These are phyloP conservation scores for Gossypium schwendimanii DNA, from an alignment of 441 rosid species.

Conservation along the genomic window DNA sequence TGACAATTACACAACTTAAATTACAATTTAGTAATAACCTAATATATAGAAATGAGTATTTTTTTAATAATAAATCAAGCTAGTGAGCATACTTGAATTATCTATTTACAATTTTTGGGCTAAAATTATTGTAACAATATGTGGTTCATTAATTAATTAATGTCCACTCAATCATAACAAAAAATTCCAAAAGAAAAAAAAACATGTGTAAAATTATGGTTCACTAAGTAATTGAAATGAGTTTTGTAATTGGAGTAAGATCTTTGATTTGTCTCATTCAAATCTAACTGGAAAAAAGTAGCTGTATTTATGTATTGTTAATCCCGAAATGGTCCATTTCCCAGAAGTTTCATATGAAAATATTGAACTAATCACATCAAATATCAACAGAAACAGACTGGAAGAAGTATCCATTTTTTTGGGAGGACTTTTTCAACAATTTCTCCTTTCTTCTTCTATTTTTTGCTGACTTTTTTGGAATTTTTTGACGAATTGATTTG, in stretches of 20 bases:
- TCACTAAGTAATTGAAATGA: not conserved
- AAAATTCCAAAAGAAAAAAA: not conserved
- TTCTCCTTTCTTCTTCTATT: not conserved
- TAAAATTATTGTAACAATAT: too few relatives aligned
- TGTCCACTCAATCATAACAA: too few relatives aligned
- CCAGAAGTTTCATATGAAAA: not conserved
- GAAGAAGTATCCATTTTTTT: not conserved
- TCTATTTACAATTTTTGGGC: too few relatives aligned
- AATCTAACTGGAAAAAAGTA: not conserved
- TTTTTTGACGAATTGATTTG: not conserved
- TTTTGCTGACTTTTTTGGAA: not conserved
- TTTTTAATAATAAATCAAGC: too few relatives aligned
- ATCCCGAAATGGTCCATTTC: not conserved
- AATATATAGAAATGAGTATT: too few relatives aligned
- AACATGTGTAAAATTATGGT: not conserved
- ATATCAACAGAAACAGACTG: not conserved
- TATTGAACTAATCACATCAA: not conserved
- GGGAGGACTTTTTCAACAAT: not conserved
- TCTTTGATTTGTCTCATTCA: not conserved
- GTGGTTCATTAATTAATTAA: too few relatives aligned
- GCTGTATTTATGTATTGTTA: not conserved
- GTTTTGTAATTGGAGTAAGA: not conserved
- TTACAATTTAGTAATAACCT: too few relatives aligned
- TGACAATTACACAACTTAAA: too few relatives aligned
- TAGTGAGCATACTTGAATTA: too few relatives aligned